Evolutionary conservation across 1,284 basidiomycete species (phyloP), one percentile per base, ranked within the genome.

Genomic region (Hymenochaete sp.): DNA sequence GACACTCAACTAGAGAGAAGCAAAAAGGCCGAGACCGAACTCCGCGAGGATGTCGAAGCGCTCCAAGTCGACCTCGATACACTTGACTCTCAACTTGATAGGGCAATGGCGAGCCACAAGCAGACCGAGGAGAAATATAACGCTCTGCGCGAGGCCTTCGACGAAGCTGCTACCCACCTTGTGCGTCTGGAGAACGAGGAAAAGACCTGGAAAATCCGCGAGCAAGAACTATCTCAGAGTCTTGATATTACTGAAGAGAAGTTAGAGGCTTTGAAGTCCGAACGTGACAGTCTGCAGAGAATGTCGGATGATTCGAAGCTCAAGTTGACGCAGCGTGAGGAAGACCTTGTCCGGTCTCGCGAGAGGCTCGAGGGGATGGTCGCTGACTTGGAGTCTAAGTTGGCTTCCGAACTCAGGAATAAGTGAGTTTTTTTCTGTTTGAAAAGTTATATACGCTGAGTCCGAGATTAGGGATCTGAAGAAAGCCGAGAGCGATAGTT

Each of bases 81-180:
- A 4, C 70, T 96, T 14, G 91, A 93, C 56, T 80, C 79, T 7
- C 89, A 96, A 57, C 75, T 96, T 7, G 89, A 93, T 50, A 77
- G 84, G 3, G 85, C 85, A 0, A 70, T 90, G 58, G 70, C 77
- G 49, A 69, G 82, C 45, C 81, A 88, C 58, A 82, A 81, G 59
- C 82, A 87, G 55, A 76, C 72, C 41, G 84, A 91, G 51, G 81
- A 86, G 58, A 85, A 87, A 55, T 78, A 84, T 52, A 74, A 79
- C 49, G 72, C 78, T 13, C 69, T 92, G 42, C 71, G 77, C 19
- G 65, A 72, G 42, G 80, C 85, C 16, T 88, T 92, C 55, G 82
- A 90, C 48, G 75, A 88, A 53, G 84, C 92, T 10, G 83, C 88
- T 0, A 82, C 87, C 50, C 86, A 92, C 57, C 74, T 93, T 13